Conservation (phyloP, 495 filamentous ascomycete genomes). For the Xylaria intraflava region DNA sequence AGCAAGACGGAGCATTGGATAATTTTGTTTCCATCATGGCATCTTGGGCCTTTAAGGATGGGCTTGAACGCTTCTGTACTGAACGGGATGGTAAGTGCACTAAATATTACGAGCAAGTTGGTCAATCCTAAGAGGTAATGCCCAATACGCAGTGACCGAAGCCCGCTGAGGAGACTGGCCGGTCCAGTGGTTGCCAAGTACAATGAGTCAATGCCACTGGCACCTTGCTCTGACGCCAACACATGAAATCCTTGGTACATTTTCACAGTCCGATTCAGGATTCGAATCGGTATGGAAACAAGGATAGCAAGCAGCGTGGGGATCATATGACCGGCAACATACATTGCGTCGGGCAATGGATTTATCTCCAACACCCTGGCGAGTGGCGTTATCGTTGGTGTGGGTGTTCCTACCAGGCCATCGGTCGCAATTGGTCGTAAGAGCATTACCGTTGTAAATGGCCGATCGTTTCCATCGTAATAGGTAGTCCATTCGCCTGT, state of each 20-base stretch:
- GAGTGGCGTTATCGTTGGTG: constrained; percentile 1
- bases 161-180: constrained; percentile 10
- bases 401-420: constrained; percentile 11
- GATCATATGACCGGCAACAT: constrained; percentile 30
- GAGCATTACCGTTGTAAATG: constrained; percentile 15
- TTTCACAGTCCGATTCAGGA: constrained; percentile 26
- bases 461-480: constrained; percentile 7
- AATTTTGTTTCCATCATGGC: background rate
- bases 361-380: constrained; percentile 7
- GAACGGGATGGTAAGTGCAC: constrained; percentile 18
- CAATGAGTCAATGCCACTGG: constrained; percentile 20
- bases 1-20: constrained; percentile 15
- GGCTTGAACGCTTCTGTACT: constrained; percentile 20
- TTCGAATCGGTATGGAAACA: constrained; percentile 21
- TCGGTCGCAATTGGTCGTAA: constrained; percentile 13
- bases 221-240: constrained; percentile 17
- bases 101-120: constrained; percentile 17
- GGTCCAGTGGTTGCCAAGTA: constrained; percentile 19
- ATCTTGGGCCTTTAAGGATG: constrained; percentile 16
- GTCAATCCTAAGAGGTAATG: constrained; percentile 19
- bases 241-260: constrained; percentile 32
- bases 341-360: constrained; percentile 18
- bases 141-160: constrained; percentile 14
- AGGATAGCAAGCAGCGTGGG: constrained; percentile 27
- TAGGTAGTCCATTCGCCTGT: constrained; percentile 8